phyloP scores from a whole-genome alignment of 73 alveolate genomes.

The Stentor roeselii region DNA sequence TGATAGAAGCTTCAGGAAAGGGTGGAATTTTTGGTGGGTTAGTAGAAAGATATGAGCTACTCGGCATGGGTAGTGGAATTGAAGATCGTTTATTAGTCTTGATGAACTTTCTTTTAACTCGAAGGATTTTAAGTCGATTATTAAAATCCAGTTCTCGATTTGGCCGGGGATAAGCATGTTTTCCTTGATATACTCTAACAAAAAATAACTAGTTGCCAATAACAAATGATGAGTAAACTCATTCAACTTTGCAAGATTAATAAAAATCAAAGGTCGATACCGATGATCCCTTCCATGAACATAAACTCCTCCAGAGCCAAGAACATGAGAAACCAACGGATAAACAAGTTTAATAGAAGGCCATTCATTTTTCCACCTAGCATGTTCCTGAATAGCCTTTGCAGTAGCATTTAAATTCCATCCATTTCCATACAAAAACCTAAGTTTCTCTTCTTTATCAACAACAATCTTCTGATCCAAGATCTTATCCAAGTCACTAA shows the following conservation, averaged over 20 bases:
- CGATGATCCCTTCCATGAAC: constrained; percentile 33
- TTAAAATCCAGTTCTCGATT: constrained; percentile 59
- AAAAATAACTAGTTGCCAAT: constrained; percentile 23
- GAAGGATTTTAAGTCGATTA: constrained; percentile 34
- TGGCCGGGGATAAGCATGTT: constrained; percentile 64
- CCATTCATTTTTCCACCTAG: background rate
- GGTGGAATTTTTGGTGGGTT: background rate
- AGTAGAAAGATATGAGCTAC: constrained; percentile 5
- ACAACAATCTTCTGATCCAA: background rate
- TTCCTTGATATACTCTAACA: constrained; percentile 41
- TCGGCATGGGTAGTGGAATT: constrained; percentile 32
- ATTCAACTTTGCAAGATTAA: background rate
- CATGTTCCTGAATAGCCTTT: background rate
- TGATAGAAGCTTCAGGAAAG: background rate
- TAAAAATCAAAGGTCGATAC: constrained; percentile 43
- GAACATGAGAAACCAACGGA: background rate
- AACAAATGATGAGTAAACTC: background rate
- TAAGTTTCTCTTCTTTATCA: background rate
- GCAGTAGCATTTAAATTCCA: background rate
- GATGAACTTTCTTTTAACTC: background rate
- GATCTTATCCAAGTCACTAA: background rate
- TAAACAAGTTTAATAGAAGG: background rate
- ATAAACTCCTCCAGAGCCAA: constrained; percentile 23
- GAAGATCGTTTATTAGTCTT: background rate
- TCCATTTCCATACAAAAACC: constrained; percentile 24